Conservation (phyloP, 345 rosid genomes). For the Tarenaya hassleriana region DNA sequence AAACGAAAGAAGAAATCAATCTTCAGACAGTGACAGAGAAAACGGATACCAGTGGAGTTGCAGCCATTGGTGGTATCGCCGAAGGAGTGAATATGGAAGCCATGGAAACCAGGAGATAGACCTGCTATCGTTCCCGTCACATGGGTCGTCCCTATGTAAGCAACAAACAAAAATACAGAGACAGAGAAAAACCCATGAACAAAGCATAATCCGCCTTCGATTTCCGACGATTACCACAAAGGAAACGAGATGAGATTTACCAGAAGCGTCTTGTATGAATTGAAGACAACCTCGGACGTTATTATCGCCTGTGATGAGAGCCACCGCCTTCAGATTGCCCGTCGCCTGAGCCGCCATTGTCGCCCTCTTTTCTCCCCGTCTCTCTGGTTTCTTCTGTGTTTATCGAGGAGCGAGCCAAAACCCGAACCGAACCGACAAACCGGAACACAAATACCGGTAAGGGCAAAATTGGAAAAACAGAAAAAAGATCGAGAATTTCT, state of each 20-base stretch:
- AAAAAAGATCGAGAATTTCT: too few relatives aligned
- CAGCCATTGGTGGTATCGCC: slow-evolving; percentile 96
- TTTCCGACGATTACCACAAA: too few relatives aligned
- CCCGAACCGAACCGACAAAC: too few relatives aligned
- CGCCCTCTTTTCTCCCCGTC: too few relatives aligned
- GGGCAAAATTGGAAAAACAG: too few relatives aligned
- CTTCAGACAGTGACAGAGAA: not conserved
- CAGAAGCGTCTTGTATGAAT: slow-evolving; percentile 22
- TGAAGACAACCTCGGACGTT: slow-evolving; percentile 62
- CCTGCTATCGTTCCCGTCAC: slow-evolving; percentile 73
- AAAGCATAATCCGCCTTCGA: not conserved
- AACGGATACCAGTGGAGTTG: slow-evolving; percentile 68
- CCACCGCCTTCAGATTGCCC: too few relatives aligned
- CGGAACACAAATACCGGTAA: too few relatives aligned
- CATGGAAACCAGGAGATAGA: slow-evolving; percentile 74
- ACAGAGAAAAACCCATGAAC: not conserved
- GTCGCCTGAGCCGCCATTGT: too few relatives aligned
- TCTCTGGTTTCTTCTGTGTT: too few relatives aligned
- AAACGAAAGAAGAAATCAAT: not conserved
- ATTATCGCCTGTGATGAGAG: too few relatives aligned
- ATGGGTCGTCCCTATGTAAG: slow-evolving; percentile 60
- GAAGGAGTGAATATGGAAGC: slow-evolving; percentile 85
- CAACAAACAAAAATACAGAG: slow-evolving; percentile 1
- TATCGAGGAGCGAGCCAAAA: too few relatives aligned
- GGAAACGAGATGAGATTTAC: too few relatives aligned